Evolutionary conservation across 495 filamentous ascomycete genomes (phyloP).

Genomic region (Jackrogersella multiformis): DNA sequence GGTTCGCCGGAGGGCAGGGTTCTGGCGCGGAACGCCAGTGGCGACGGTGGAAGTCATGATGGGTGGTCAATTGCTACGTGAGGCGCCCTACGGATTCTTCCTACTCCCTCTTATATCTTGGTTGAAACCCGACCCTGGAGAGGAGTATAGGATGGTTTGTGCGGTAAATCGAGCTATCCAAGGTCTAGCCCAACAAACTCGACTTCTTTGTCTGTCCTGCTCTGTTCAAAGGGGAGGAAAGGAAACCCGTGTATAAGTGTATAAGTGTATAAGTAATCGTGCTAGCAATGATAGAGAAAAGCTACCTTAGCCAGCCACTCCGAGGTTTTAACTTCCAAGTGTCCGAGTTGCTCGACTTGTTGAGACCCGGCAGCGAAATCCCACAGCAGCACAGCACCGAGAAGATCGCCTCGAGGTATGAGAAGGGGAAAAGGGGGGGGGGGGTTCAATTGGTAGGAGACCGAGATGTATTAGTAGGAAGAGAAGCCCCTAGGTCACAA

Average conservation of each 20-base stretch:
- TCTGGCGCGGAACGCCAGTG: slow-evolving; percentile 50
- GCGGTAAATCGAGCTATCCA: neutral
- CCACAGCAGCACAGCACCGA: slow-evolving; percentile 27
- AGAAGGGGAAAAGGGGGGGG: neutral
- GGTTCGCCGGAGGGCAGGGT: slow-evolving; percentile 53
- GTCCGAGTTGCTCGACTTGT: slow-evolving; percentile 15
- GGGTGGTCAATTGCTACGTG: neutral
- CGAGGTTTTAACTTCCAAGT: slow-evolving; percentile 1
- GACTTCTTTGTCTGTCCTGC: neutral
- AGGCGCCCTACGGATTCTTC: neutral
- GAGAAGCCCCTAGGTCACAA: neutral
- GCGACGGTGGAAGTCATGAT: slow-evolving; percentile 54
- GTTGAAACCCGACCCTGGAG: neutral
- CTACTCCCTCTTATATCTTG: neutral
- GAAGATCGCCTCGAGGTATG: neutral
- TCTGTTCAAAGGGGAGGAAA: neutral
- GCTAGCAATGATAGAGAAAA: neutral
- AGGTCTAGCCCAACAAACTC: neutral
- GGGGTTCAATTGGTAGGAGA: slow-evolving; percentile 9
- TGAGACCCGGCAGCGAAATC: slow-evolving; percentile 11
- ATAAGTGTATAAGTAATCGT: neutral
- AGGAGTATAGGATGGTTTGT: neutral
- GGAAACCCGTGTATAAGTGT: neutral
- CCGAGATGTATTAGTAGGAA: slow-evolving; percentile 8
- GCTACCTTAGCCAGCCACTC: neutral